Evolutionary conservation across 2,329 filamentous ascomycete species (phyloP), one percentile per base, ranked within the genome.

Genomic region (Colletotrichum plurivorum): DNA sequence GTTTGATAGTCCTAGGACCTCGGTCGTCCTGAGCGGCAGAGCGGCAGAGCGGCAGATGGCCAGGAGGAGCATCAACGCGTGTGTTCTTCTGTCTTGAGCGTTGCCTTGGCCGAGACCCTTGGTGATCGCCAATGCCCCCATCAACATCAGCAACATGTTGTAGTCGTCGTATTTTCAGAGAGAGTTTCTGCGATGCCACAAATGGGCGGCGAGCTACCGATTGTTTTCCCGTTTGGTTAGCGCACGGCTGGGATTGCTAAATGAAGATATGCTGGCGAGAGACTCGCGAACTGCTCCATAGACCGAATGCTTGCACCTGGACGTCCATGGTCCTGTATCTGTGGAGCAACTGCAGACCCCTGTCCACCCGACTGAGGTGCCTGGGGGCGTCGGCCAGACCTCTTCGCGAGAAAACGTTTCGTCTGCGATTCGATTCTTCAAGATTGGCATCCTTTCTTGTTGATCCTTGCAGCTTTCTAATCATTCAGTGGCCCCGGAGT

Each of bases 241-340:
- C 27, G 43, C 45, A 51, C 54, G 64, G 67, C 57, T 61, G 51
- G 27, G n/a, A 58, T 59, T 63, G 54, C 69, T 65, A 71, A 66
- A 61, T 57, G 56, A 60, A 56, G 65, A 36, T 27, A 45, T 54
- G 65, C 60, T 60, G 69, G 60, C 39, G 22, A 62, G 49, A 62
- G 25, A 56, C 52, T 63, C 67, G 63, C 67, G 52, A 68, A 63
- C 63, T 58, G 52, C 56, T 57, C 63, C 67, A 63, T 58, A 67
- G 27, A 57, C 31, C 12, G 15, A 48, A 41, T 13, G 16, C 36
- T 49, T 25, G 15, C 55, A 45, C 27, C 39, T 36, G 41, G 48
- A 16, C 49, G 39, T 22, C 59, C 25, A 39, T 53, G 31, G 57
- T 18, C 46, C n/a, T n/a, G 46, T 25, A 25, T 61, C 31, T 31